phyloP scores from a whole-genome alignment of 1,284 basidiomycete genomes.

The Cystobasidium pallidum region DNA sequence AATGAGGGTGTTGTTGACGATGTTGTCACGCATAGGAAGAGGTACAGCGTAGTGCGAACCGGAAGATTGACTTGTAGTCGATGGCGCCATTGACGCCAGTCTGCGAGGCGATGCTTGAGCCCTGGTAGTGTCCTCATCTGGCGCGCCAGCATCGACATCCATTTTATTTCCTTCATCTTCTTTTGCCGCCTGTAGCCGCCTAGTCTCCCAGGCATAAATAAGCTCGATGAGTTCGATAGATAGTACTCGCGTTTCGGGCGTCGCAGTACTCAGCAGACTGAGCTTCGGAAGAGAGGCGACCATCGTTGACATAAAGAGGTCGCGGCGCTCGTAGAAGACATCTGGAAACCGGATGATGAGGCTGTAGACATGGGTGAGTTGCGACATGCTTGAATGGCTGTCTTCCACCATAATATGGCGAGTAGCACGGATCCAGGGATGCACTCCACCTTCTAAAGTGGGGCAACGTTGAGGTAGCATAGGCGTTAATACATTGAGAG shows the following conservation, averaged over 20 bases:
- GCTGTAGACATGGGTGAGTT: conserved; percentile 86
- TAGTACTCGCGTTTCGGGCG: conserved; percentile 75
- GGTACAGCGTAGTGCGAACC: conserved; percentile 59
- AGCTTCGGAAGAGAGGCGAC: conserved; percentile 86
- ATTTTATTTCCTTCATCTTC: conserved; percentile 56
- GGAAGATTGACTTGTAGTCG: conserved; percentile 52
- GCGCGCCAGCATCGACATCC: conserved; percentile 56
- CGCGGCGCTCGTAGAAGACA: conserved; percentile 90
- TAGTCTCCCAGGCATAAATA: conserved; percentile 58
- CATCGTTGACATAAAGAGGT: conserved; percentile 94
- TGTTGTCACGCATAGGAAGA: conserved; percentile 77
- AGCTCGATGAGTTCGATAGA: conserved; percentile 58
- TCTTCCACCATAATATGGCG: conserved; percentile 88
- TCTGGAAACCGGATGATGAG: conserved; percentile 89
- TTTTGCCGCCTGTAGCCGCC: conserved; percentile 60
- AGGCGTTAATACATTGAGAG: conserved; percentile 87
- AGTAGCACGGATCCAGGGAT: conserved; percentile 88
- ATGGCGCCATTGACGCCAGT: conserved; percentile 57
- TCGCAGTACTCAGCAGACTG: conserved; percentile 72
- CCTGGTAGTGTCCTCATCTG: conserved; percentile 35
- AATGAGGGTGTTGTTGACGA: conserved; percentile 85
- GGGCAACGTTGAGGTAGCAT: conserved; percentile 67
- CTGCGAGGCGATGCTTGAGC: conserved; percentile 26
- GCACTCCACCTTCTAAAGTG: conserved; percentile 50
- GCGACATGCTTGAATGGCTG: conserved; percentile 71